Evolutionary conservation across 495 filamentous ascomycete species (phyloP), one percentile per base, ranked within the genome.

Genomic region (Parathielavia hyrcaniae): DNA sequence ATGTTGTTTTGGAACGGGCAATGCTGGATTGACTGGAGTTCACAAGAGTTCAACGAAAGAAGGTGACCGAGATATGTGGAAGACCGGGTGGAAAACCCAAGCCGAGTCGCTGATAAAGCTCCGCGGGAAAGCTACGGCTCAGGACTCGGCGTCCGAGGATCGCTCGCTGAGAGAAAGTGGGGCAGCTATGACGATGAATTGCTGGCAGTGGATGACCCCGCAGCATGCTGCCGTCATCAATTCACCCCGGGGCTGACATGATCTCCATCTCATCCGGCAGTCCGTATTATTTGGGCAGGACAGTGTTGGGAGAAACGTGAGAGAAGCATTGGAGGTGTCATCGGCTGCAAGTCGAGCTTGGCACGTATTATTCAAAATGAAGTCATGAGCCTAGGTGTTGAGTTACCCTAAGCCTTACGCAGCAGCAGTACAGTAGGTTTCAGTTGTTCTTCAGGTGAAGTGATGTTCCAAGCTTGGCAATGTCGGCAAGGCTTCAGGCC

Each of bases 61-160:
- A 26, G 14, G 22, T 52, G 43, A 55, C 40, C 34, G 40, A 55
- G 46, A 32, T 26, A 30, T 41, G 19, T 38, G 43, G 55, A 60
- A 52, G 20, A 32, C 22, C 35, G 36, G 36, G 61, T 45, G 58
- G 55, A 63, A 53, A 58, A 55, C 34, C 26, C n/a, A 22, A 19
- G 36, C 26, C 14, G 30, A 49, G 46, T 14, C 47, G 57, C 40
- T 59, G 57, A 53, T 47, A 46, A 53, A 53, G 39, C 49, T 32
- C 1, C 35, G 56, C 43, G 53, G 57, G 35, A 50, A 58, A 38
- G 30, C 35, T 30, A 30, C 26, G 26, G 26, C 2, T 30, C 26
- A 30, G 26, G 26, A 30, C 34, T 59, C 59, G 49, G 59, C 48
- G 59, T 57, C 64, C 66, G 66, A 66, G 61, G 57, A 56, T 50